A percentile compares a stretch with the other conserved stretches of the same genome.
Evolutionary conservation across 1,139 yeast genomes (phyloP).

Genomic region (Spathaspora sp.): DNA sequence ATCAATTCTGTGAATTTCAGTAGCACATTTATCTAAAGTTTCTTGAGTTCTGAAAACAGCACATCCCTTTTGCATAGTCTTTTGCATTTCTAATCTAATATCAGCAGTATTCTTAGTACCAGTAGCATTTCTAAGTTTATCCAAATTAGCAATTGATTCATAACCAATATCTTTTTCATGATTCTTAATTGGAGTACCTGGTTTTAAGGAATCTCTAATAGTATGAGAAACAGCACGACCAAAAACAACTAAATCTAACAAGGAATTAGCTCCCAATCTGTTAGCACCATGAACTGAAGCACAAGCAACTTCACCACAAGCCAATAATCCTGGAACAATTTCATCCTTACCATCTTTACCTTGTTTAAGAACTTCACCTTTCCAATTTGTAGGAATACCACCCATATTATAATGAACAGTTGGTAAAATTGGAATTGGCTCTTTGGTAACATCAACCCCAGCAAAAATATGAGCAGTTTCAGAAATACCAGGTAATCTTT

Average conservation of each 20-base stretch:
- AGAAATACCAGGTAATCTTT: constrained; percentile 98
- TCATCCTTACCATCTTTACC: constrained; percentile 88
- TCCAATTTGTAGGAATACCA: constrained; percentile 98
- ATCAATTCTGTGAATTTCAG: constrained; percentile 74
- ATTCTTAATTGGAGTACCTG: constrained; percentile 79
- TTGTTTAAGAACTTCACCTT: constrained; percentile 87
- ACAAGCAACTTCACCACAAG: constrained; percentile 99
- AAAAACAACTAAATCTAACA: constrained; percentile 93
- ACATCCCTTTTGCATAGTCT: constrained; percentile 94
- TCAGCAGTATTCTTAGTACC: constrained; percentile 85
- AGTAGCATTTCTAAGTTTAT: constrained; percentile 77
- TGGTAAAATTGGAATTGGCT: constrained; percentile 97
- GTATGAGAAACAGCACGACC: constrained; percentile 98
- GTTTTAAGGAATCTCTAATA: constrained; percentile 78
- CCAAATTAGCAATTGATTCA: constrained; percentile 89
- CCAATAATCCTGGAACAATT: constrained; percentile 89
- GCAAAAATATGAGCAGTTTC: constrained; percentile 98
- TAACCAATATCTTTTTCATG: constrained; percentile 84
- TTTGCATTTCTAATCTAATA: constrained; percentile 91
- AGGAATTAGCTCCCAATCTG: constrained; percentile 98
- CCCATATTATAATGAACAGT: constrained; percentile 99
- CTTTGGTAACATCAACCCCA: constrained; percentile 98
- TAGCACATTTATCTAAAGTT: constrained; percentile 89
- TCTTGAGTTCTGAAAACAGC: constrained; percentile 96
- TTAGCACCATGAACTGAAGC: constrained; percentile 99